A percentile compares a stretch with the other conserved stretches of the same genome.
These are phyloP conservation scores for Nyssa sinensis DNA, from an alignment of 148 eudicot genomes.

Conservation along the genomic window DNA sequence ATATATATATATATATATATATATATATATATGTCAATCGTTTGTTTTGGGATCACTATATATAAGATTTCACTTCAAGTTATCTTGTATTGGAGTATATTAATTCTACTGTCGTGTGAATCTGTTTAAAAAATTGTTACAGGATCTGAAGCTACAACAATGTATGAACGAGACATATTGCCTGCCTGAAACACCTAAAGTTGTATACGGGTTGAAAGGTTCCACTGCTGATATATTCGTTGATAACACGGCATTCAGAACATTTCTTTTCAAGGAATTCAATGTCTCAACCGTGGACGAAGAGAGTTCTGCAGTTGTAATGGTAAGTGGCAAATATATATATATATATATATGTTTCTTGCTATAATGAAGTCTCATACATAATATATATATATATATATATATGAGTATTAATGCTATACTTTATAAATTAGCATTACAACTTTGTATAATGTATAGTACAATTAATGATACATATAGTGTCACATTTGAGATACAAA, in stretches of 20 bases:
- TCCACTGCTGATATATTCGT: constrained; percentile 50
- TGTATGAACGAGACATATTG: constrained; percentile 49
- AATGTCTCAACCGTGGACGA: constrained; percentile 55
- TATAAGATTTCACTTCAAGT: too few relatives aligned
- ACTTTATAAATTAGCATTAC: too few relatives aligned
- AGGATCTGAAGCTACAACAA: constrained; percentile 42
- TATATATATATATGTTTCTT: neutral
- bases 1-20: too few relatives aligned
- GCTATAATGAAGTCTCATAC: too few relatives aligned
- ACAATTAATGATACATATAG: too few relatives aligned
- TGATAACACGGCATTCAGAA: constrained; percentile 48
- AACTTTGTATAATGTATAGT: too few relatives aligned
- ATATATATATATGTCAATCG: too few relatives aligned
- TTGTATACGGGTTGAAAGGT: constrained; percentile 43
- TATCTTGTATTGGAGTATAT: too few relatives aligned
- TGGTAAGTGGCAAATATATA: constrained; percentile 16
- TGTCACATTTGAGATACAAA: too few relatives aligned
- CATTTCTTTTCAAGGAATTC: constrained; percentile 41
- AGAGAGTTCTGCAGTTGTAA: constrained; percentile 57
- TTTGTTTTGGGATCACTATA: too few relatives aligned
- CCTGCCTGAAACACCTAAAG: constrained; percentile 36
- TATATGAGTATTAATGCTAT: neutral
- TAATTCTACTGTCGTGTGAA: too few relatives aligned
- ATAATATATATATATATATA: neutral
- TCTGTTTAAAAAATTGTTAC: neutral